Evolutionary conservation across 108 stramenopile species (phyloP), one percentile per base, ranked within the genome.

Genomic region (Fragilariopsis cylindrus): DNA sequence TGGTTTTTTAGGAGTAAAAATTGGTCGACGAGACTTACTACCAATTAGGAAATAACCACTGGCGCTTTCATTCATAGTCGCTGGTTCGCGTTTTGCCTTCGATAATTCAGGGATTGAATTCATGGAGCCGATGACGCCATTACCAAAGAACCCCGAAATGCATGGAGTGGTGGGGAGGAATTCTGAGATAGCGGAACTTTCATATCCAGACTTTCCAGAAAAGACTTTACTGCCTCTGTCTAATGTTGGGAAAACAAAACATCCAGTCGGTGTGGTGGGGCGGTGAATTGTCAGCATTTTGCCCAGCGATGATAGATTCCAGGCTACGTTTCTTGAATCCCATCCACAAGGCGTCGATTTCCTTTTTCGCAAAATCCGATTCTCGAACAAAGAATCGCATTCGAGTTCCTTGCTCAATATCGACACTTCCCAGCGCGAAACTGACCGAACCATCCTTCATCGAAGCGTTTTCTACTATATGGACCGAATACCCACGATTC

Each of bases 371-470:
- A 84, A 92, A 92, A 4, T 84, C 84, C 1, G 83, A 76, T 74
- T 96, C 92, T 43, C 95, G 71, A 30, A 96, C 95, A 81, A 85
- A 96, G 81, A 93, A 96, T 46, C 90, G 81, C 58, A 93, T 76
- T 56, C 95, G 76, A 39, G 79, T 86, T 47, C 95, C 95, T 41
- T 86, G 75, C 19, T 86, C 67, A n/a, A 93, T 76, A 64, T 93
- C 74, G 5, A 93, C 92, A 72, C 84, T 89, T 30, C 92, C 94
- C 53, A 87, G 65, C 4, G 89, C 81, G 47, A 96, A 81, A 3
- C 89, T 93, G 19, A 96, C 91, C 48, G 84, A 82, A 40, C 94
- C 94, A 79, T 93, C 91, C 69, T 90, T 92, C 91, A 92, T 96
- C 1, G 90, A 89, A n/a, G 90, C 94, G 52, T 77, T 83, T 8